Evolutionary conservation across 139 green algal genomes (phyloP).

Genomic region (Deuterostichococcus epilithicus): DNA sequence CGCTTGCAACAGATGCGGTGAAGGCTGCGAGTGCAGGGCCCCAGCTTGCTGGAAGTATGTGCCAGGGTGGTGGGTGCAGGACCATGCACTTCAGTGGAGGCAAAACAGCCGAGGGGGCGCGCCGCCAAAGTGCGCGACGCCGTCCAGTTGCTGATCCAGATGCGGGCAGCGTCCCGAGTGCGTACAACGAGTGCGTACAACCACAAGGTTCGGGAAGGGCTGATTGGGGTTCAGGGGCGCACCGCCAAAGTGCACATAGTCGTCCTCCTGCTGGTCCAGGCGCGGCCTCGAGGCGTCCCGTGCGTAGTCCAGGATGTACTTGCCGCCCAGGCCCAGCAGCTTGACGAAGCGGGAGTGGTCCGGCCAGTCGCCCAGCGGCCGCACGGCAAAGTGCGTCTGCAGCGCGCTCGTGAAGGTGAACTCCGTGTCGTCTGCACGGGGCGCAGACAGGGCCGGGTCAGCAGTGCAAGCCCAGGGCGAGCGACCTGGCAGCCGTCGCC

Average conservation of each 20-base stretch:
- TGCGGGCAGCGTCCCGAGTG: background rate
- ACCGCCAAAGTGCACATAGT: slow-evolving; percentile 32
- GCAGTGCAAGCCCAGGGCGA: background rate
- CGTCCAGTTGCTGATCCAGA: background rate
- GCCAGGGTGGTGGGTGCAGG: background rate
- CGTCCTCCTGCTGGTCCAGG: slow-evolving; percentile 18
- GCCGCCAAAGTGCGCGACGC: background rate
- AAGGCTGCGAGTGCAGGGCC: background rate
- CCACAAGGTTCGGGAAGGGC: too few species aligned
- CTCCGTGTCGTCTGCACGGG: slow-evolving; percentile 19
- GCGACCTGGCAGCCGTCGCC: background rate
- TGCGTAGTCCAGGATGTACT: slow-evolving; percentile 31
- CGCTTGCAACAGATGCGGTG: background rate
- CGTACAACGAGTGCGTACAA: too few species aligned
- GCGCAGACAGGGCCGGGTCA: background rate
- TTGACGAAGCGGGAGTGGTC: slow-evolving; percentile 11
- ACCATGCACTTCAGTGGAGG: background rate
- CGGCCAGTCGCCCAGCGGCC: background rate
- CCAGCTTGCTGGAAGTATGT: background rate
- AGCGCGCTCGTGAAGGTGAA: slow-evolving; percentile 42
- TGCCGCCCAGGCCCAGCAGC: slow-evolving; percentile 31
- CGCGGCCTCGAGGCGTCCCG: slow-evolving; percentile 12
- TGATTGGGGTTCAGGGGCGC: background rate
- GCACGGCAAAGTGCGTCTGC: slow-evolving; percentile 22
- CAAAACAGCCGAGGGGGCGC: background rate